Evolutionary conservation across 1,139 yeast species (phyloP).

Genomic region (Yamadazyma mexicana): DNA sequence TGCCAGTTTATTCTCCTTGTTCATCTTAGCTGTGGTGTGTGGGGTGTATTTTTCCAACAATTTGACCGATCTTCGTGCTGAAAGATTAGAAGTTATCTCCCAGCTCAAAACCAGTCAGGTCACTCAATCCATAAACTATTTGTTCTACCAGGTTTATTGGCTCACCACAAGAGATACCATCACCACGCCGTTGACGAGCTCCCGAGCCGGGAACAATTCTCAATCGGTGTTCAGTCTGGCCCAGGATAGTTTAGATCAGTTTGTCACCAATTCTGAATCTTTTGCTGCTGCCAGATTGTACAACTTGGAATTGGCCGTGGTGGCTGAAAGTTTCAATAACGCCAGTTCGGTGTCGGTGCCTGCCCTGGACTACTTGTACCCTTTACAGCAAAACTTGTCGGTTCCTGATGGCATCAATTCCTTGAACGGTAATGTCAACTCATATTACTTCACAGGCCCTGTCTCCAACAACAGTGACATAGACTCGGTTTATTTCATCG

Average conservation of each 20-base stretch:
- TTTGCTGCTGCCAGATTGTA: conserved; percentile 71
- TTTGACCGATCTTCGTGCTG: conserved; percentile 63
- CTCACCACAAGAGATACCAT: conserved; percentile 63
- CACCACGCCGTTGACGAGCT: conserved; percentile 58
- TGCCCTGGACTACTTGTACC: conserved; percentile 47
- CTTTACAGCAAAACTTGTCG: conserved; percentile 45
- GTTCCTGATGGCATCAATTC: conserved; percentile 37
- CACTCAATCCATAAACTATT: conserved; percentile 60
- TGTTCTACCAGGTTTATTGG: conserved; percentile 71
- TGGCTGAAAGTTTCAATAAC: conserved; percentile 36
- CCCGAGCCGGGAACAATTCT: conserved; percentile 69
- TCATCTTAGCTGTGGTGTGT: conserved; percentile 74
- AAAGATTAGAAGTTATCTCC: conserved; percentile 73
- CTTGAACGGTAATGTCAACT: conserved; percentile 26
- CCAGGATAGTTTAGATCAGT: conserved; percentile 52
- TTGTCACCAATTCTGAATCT: conserved; percentile 59
- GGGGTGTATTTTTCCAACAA: conserved; percentile 75
- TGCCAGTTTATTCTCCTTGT: conserved; percentile 73
- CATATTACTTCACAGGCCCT: conserved; percentile 58
- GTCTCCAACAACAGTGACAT: conserved; percentile 35
- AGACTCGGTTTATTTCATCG: conserved; percentile 45
- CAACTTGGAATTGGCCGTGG: conserved; percentile 48
- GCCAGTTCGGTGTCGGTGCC: conserved; percentile 27
- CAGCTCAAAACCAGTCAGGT: conserved; percentile 80
- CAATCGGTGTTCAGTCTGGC: conserved; percentile 42